These are phyloP conservation scores for Cyberlindnera veronae DNA, from an alignment of 805 yeast species.

Conservation along the genomic window DNA sequence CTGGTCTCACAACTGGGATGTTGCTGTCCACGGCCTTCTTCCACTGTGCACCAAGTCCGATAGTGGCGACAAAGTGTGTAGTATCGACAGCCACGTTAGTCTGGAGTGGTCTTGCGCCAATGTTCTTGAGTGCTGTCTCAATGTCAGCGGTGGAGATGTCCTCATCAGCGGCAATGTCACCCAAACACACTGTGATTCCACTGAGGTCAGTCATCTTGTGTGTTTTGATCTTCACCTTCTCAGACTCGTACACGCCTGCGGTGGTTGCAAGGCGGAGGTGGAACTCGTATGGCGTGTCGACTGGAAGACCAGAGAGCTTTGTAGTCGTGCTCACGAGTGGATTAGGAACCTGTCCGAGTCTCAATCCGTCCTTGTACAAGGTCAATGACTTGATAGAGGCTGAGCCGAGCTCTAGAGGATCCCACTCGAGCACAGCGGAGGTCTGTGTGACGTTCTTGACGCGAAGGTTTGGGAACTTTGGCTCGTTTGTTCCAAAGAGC, in stretches of 20 bases:
- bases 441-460: conserved; percentile 87
- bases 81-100: conserved; percentile 79
- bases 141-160: conserved; percentile 51
- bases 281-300: conserved; percentile 78
- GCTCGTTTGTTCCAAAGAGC: conserved; percentile 70
- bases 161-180: conserved; percentile 60
- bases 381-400: conserved; percentile 73
- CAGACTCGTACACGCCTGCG: conserved; percentile 79
- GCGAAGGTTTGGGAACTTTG: conserved; percentile 65
- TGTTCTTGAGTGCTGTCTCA: conserved; percentile 53
- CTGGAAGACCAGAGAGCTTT: conserved; percentile 86
- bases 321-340: conserved; percentile 77
- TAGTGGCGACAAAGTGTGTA: conserved; percentile 85
- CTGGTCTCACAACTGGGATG: conserved; percentile 93
- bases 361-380: conserved; percentile 64
- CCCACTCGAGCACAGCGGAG: conserved; percentile 94
- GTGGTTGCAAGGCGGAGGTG: conserved; percentile 81
- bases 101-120: conserved; percentile 83
- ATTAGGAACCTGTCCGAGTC: conserved; percentile 79
- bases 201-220: conserved; percentile 95
- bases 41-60: conserved; percentile 68
- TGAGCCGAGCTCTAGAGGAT: conserved; percentile 76
- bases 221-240: conserved; percentile 66
- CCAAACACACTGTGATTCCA: conserved; percentile 89
- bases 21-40: conserved; percentile 78